Conservation (phyloP, 192 early-diverging fungal species). For the Physocladia obscura region DNA sequence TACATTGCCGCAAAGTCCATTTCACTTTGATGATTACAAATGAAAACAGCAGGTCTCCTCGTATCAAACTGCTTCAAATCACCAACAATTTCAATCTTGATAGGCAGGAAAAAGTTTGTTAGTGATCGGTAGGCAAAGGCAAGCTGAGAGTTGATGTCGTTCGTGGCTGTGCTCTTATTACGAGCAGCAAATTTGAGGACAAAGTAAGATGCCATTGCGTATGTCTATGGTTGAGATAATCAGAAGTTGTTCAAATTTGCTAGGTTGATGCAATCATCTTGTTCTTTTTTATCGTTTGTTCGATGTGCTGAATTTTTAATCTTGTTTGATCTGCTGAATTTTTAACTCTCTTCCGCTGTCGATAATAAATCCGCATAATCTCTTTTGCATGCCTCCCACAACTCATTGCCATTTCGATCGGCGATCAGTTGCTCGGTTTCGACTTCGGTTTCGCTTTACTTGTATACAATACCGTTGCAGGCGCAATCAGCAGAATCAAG, state of each 20-base stretch:
- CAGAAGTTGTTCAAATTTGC: no score
- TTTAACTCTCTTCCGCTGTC: no score
- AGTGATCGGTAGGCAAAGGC: background rate
- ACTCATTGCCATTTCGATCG: no score
- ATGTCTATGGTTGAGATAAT: background rate
- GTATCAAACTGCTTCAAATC: conserved; percentile 54
- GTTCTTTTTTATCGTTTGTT: no score
- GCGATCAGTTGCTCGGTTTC: no score
- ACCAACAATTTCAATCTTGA: conserved; percentile 56
- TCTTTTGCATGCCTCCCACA: no score
- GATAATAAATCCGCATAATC: no score
- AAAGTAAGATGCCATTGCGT: conserved; percentile 7
- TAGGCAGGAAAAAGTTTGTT: conserved; percentile 25
- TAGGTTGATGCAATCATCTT: no score
- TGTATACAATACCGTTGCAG: background rate
- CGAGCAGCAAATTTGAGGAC: background rate
- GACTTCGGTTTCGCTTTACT: background rate
- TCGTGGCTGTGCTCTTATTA: background rate
- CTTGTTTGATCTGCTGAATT: no score
- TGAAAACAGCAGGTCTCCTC: conserved; percentile 59
- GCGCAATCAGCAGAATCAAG: conserved; percentile 10
- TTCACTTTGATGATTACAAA: conserved; percentile 81
- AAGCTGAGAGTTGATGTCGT: conserved; percentile 21
- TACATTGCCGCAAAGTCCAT: conserved; percentile 64
- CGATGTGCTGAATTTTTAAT: no score